Conservation (phyloP, 352 stramenopile genomes). For the Phytophthora aleatoria region DNA sequence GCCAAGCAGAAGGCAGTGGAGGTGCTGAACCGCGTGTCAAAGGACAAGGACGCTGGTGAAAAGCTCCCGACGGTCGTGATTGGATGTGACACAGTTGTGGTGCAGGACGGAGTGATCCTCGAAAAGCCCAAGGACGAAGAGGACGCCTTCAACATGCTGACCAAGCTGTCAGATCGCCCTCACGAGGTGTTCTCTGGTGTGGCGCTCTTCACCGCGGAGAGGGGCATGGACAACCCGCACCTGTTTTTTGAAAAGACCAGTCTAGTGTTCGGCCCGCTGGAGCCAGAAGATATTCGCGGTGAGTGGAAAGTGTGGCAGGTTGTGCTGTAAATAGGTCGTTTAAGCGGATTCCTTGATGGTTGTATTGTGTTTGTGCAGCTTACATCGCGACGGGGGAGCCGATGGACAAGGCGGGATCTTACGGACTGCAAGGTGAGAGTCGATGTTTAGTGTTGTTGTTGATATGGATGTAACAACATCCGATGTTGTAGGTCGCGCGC, state of each 20-base stretch:
- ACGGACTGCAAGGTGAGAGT: slow-evolving; percentile 84
- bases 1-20: slow-evolving; percentile 81
- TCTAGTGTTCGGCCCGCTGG: slow-evolving; percentile 61
- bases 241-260: slow-evolving; percentile 75
- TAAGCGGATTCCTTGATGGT: neutral
- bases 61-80: slow-evolving; percentile 58
- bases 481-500: slow-evolving; percentile 43
- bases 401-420: slow-evolving; percentile 93
- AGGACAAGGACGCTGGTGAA: slow-evolving; percentile 4
- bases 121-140: slow-evolving; percentile 89
- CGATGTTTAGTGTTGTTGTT: neutral
- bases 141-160: slow-evolving; percentile 84
- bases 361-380: slow-evolving; percentile 28
- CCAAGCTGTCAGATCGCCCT: slow-evolving; percentile 60
- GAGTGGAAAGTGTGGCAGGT: slow-evolving; percentile 4
- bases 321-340: neutral
- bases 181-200: slow-evolving; percentile 91
- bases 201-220: slow-evolving; percentile 62
- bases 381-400: slow-evolving; percentile 91
- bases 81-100: slow-evolving; percentile 90
- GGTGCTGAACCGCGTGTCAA: slow-evolving; percentile 53
- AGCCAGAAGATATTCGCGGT: slow-evolving; percentile 66
- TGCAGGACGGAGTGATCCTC: slow-evolving; percentile 83
- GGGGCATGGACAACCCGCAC: slow-evolving; percentile 51
- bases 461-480: no score